Evolutionary conservation across 73 alveolate genomes (phyloP).

Genomic region (Paraurostyla sp.): DNA sequence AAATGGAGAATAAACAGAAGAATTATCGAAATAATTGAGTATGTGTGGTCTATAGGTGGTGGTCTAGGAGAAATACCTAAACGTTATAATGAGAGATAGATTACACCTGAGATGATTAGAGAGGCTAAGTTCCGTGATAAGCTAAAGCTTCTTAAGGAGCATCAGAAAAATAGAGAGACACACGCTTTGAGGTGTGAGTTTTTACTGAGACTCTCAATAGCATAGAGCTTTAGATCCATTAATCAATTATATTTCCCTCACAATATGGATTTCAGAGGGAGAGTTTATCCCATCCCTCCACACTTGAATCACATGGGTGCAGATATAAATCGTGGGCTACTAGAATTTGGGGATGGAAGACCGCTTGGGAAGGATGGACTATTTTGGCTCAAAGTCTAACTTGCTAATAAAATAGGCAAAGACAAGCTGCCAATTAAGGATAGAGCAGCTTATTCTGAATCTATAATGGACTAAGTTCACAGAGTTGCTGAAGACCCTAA

Average conservation of each 20-base stretch:
- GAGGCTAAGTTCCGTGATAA: constrained; percentile 77
- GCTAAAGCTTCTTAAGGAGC: constrained; percentile 82
- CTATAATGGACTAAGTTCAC: constrained; percentile 71
- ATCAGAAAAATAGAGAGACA: constrained; percentile 83
- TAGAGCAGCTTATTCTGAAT: constrained; percentile 85
- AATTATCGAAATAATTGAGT: constrained; percentile 83
- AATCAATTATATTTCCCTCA: constrained; percentile 93
- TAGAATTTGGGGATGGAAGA: constrained; percentile 89
- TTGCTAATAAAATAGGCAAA: constrained; percentile 90
- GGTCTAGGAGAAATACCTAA: constrained; percentile 90
- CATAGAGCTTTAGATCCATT: constrained; percentile 80
- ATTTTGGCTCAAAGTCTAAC: constrained; percentile 94
- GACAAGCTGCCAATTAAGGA: constrained; percentile 88
- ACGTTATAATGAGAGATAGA: constrained; percentile 77
- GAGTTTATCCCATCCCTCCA: constrained; percentile 97
- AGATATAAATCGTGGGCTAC: constrained; percentile 93
- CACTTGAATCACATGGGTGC: constrained; percentile 92
- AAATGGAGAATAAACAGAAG: constrained; percentile 93
- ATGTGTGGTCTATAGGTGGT: constrained; percentile 92
- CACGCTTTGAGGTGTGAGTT: constrained; percentile 89
- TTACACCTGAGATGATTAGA: constrained; percentile 76
- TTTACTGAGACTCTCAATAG: constrained; percentile 82
- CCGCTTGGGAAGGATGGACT: constrained; percentile 93
- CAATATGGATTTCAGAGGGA: constrained; percentile 97
- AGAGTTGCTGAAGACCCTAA: constrained; percentile 91